Base-by-base conservation (phyloP, 495 filamentous ascomycete genomes). In the Darksidea phi region DNA sequence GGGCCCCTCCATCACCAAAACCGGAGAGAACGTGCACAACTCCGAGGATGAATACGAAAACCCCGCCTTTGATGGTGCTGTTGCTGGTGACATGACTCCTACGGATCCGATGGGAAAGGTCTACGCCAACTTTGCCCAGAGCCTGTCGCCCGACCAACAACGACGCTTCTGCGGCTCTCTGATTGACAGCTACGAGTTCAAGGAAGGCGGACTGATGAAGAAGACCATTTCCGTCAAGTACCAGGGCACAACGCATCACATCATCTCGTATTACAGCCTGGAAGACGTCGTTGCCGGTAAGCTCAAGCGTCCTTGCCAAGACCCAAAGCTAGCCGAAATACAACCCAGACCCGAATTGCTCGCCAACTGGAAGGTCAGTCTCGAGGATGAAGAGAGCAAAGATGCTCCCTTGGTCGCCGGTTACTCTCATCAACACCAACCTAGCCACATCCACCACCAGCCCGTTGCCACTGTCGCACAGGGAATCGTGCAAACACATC, bases 221-320 rank as follows among this genome's bases (percentile, higher is more conserved):
- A 96, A 95, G 79, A 96, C 91, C 0, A 89, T 96, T 70, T 90
- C 85, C 56, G 82, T 96, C 24, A 85, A 80, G 1, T 80, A 88
- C 46, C 74, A 83, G 17, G 84, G 84, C 7, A 75, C 88, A 5
- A 82, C 81, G 3, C 91, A 93, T 70, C 90, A 95, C 65, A 74
- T 97, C 49, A 89, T 95, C 41, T 93, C 88, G 0, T 97, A 96
- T 71, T 97, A 96, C 76, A 88, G 77, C 37, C 78, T 91, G 23
- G 82, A 86, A 2, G 90, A 95, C 68, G 86, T 91, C 42, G 79
- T 86, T 63, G 79, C 78, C 57, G 76, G 80, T 13, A 73, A 64
- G 20, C 75, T 95, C n/a, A 78, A 73, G 45, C 81, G 83, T 2
- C 88, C 88, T 0, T 77, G 79, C 15, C 78, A 85, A 68, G 81